Percentiles rank a stretch among this genome's conserved stretches.
Conservation (phyloP, 805 yeast genomes). For the Yarrowia sp. region DNA sequence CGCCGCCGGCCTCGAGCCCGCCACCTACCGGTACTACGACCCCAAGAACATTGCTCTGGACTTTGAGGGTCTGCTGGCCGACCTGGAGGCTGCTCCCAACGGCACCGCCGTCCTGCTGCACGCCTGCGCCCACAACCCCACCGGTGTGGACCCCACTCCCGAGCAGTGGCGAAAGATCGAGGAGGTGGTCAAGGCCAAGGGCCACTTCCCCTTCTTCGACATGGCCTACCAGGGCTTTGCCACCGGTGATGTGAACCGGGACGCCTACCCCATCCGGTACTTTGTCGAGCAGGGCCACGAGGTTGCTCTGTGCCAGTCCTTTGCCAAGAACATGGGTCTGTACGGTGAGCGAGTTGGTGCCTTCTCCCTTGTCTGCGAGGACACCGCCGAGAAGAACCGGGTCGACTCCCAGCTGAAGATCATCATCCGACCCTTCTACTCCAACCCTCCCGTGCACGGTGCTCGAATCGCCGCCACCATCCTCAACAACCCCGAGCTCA, state of each 20-base stretch:
- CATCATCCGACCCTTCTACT: slow-evolving; percentile 81
- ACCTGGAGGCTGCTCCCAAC: slow-evolving; percentile 60
- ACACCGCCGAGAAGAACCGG: slow-evolving; percentile 58
- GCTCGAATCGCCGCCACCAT: slow-evolving; percentile 86
- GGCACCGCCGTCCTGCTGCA: slow-evolving; percentile 79
- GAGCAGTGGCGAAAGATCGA: slow-evolving; percentile 81
- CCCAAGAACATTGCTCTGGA: slow-evolving; percentile 66
- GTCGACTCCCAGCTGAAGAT: slow-evolving; percentile 76
- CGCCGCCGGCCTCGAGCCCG: slow-evolving; percentile 69
- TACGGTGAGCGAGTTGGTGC: slow-evolving; percentile 98
- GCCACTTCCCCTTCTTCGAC: slow-evolving; percentile 86
- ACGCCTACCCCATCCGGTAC: slow-evolving; percentile 79
- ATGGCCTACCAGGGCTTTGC: slow-evolving; percentile 98
- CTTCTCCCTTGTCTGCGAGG: slow-evolving; percentile 68
- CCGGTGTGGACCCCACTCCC: slow-evolving; percentile 90
- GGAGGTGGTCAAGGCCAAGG: slow-evolving; percentile 62
- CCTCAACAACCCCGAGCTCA: slow-evolving; percentile 69
- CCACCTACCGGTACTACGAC: slow-evolving; percentile 76
- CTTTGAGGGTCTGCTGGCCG: slow-evolving; percentile 65
- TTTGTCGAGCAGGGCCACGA: slow-evolving; percentile 62
- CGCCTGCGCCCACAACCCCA: slow-evolving; percentile 98
- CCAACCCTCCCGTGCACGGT: slow-evolving; percentile 96
- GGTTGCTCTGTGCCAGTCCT: slow-evolving; percentile 85
- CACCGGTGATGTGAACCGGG: slow-evolving; percentile 80
- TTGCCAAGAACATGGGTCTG: slow-evolving; percentile 95